Conservation (phyloP, 108 stramenopile genomes). For the Fistulifera solaris region DNA sequence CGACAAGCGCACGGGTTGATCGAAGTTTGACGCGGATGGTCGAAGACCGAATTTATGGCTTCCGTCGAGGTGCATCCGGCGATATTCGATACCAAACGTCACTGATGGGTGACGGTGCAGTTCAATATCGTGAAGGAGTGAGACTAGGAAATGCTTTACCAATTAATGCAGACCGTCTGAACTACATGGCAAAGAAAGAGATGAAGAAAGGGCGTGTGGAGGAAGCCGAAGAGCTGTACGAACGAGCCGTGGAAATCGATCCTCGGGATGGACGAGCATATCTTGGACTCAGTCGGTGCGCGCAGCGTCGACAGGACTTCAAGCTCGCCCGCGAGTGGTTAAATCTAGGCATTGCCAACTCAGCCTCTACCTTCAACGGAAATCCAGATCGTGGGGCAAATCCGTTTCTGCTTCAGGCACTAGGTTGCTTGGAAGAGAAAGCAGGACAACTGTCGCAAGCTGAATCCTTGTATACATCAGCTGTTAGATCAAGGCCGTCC, state of each 20-base stretch:
- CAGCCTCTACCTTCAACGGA: conserved; percentile 12
- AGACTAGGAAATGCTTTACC: conserved; percentile 55
- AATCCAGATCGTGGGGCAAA: conserved; percentile 56
- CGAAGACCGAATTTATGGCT: conserved; percentile 65
- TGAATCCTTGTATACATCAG: conserved; percentile 62
- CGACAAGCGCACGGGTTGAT: conserved; percentile 30
- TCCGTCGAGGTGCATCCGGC: conserved; percentile 36
- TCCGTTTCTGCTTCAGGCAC: conserved; percentile 74
- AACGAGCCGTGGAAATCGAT: conserved; percentile 45
- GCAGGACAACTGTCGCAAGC: conserved; percentile 61
- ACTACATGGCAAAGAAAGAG: conserved; percentile 66
- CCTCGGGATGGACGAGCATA: conserved; percentile 77
- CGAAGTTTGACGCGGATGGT: conserved; percentile 60
- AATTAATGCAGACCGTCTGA: conserved; percentile 64
- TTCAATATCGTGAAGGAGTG: conserved; percentile 71
- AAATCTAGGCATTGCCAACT: conserved; percentile 43
- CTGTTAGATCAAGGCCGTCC: conserved; percentile 56
- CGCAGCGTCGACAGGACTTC: conserved; percentile 65
- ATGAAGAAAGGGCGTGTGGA: conserved; percentile 44
- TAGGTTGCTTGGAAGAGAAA: conserved; percentile 74
- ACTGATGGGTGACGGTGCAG: conserved; percentile 58
- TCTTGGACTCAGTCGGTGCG: conserved; percentile 72
- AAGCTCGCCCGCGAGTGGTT: conserved; percentile 48
- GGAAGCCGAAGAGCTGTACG: conserved; percentile 56
- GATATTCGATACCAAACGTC: conserved; percentile 51